Percentiles rank a stretch among this genome's conserved stretches.
These are phyloP conservation scores for Puccinellia tenuiflora DNA, from an alignment of 176 grass and related monocot species.

Conservation along the genomic window DNA sequence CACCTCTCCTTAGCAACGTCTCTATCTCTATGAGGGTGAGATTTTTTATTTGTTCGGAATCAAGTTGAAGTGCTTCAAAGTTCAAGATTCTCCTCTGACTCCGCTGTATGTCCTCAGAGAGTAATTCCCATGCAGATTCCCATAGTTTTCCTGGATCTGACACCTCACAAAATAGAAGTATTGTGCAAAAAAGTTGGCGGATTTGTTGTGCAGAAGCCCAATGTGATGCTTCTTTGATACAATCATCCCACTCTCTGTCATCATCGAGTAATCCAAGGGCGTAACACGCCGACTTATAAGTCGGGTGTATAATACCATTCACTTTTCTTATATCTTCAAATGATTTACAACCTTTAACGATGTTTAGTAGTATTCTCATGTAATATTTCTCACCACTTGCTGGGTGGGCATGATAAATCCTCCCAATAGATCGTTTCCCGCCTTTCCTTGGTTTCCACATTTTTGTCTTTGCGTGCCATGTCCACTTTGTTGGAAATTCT, in stretches of 20 bases:
- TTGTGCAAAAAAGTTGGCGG: slow-evolving; percentile 13
- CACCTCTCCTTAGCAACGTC: neutral
- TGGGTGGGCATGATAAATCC: slow-evolving; percentile 17
- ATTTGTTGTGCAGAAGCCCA: neutral
- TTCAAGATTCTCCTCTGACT: neutral
- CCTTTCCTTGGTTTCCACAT: neutral
- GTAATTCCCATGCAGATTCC: slow-evolving; percentile 5
- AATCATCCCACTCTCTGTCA: slow-evolving; percentile 3
- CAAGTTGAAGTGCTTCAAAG: neutral
- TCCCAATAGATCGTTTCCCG: neutral
- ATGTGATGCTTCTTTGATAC: slow-evolving; percentile 11
- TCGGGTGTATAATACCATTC: neutral
- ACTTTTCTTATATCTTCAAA: neutral
- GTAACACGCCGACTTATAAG: slow-evolving; percentile 23
- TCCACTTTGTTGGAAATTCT: slow-evolving; percentile 24
- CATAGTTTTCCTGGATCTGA: neutral
- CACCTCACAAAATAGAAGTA: neutral
- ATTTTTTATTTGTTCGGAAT: neutral
- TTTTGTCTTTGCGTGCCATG: neutral
- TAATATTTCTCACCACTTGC: slow-evolving; percentile 14
- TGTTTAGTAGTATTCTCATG: slow-evolving; percentile 12
- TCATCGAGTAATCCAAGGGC: slow-evolving; percentile 13
- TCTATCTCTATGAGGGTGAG: neutral
- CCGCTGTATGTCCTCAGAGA: neutral
- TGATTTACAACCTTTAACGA: neutral